Base-by-base conservation (phyloP, 768 basidiomycete genomes). In the Russula vinacea region DNA sequence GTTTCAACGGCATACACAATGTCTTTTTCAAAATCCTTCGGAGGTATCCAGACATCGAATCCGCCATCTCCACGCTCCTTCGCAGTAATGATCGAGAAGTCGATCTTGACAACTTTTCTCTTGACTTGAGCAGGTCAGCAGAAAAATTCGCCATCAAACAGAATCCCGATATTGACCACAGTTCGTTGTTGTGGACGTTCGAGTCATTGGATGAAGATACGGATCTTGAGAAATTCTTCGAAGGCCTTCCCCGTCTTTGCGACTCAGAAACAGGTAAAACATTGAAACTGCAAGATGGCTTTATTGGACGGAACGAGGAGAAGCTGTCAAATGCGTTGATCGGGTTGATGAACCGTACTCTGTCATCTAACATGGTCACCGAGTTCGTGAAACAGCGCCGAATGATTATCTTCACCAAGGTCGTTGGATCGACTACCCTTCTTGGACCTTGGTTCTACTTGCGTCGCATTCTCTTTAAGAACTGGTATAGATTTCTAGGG, bases 141-240 rank as follows among this genome's bases (percentile, higher is more conserved):
- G 58, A 64, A 26, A 2, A 37, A 5, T 47, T 32, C 22, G 62
- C 52, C 0, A 0, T 37, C n/a, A 3, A n/a, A 24, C 8, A 47
- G 35, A 2, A 39, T 3, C 10, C 62, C 19, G 26, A 45, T 9
- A 59, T 64, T 9, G 63, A 59, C 35, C 35, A 55, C 35, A 6
- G n/a, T 33, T 29, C 58, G 1, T 35, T 64, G 37, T n/a, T n/a
- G 10, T 64, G 58, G 63, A 64, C 47, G 10, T 60, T 64, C 22
- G 29, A 35, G 2, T 35, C 58, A 10, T 40, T 64, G 19, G 53
- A 56, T 11, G 58, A 64, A 50, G 63, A 64, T 35, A 16, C 3
- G 1, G 63, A 64, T 11, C 39, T 56, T 11, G 63, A 64, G 13
- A 19, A 60, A 37, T 64, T 60, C 26, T 64, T 60, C 19, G 63